These are phyloP conservation scores for Quercus berberidifolia DNA, from an alignment of 306 rosid species.

Conservation along the genomic window DNA sequence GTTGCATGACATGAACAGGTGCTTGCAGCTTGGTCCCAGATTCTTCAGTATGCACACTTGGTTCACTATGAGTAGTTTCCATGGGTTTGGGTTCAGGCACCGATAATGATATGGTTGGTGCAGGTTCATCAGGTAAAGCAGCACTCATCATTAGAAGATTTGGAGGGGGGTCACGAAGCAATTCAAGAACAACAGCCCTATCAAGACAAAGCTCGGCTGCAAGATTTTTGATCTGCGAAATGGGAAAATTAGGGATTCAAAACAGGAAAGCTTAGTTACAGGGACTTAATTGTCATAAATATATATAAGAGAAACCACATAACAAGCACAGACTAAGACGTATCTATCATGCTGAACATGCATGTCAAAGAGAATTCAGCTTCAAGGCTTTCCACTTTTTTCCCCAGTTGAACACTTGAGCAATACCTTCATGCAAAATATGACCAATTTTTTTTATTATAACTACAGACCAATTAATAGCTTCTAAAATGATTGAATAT, in stretches of 20 bases:
- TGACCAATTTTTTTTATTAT: no score
- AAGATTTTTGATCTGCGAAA: slow-evolving; percentile 71
- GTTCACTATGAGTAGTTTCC: slow-evolving; percentile 39
- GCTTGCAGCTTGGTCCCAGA: slow-evolving; percentile 30
- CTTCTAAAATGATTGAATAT: neutral
- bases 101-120: slow-evolving; percentile 13
- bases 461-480: neutral
- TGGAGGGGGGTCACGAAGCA: slow-evolving; percentile 93
- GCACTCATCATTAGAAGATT: slow-evolving; percentile 75
- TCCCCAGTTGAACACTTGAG: neutral
- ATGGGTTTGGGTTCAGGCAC: slow-evolving; percentile 35
- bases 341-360: slow-evolving; percentile 12
- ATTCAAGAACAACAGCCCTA: slow-evolving; percentile 69
- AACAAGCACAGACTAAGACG: neutral
- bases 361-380: neutral
- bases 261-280: slow-evolving; percentile 5
- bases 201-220: slow-evolving; percentile 95
- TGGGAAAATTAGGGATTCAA: slow-evolving; percentile 13
- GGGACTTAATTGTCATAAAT: neutral
- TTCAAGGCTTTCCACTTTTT: neutral
- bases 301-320: neutral
- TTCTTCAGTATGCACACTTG: slow-evolving; percentile 18
- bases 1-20: slow-evolving; percentile 75
- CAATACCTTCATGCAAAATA: neutral
- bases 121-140: slow-evolving; percentile 62